A percentile compares a stretch with the other conserved stretches of the same genome.
These are phyloP conservation scores for Solanum medicagineum DNA, from an alignment of 257 asterid species.

Conservation along the genomic window DNA sequence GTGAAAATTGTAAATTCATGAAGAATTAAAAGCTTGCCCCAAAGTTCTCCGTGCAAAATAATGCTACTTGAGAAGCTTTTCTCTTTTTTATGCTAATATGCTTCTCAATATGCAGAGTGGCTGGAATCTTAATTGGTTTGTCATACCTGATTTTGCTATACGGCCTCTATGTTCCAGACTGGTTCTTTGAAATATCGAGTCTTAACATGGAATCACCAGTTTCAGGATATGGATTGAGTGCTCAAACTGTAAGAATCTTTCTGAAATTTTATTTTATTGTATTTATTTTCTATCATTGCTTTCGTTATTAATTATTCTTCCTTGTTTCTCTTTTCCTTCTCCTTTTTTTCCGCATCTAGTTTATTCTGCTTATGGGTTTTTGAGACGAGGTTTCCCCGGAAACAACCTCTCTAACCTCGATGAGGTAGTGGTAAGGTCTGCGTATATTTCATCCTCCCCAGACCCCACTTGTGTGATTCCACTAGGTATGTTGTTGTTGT, in stretches of 20 bases:
- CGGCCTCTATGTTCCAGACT: constrained; percentile 66
- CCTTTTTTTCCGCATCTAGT: too few relatives aligned
- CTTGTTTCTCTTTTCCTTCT: too few relatives aligned
- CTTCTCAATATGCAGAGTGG: constrained; percentile 36
- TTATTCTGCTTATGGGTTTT: too few relatives aligned
- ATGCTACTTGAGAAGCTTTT: neutral
- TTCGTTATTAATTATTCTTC: too few relatives aligned
- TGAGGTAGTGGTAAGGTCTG: too few relatives aligned
- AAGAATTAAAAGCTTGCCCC: neutral
- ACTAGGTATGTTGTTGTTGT: too few relatives aligned
- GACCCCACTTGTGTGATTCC: too few relatives aligned
- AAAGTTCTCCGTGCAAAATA: neutral
- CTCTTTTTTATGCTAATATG: constrained; percentile 1
- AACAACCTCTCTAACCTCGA: too few relatives aligned
- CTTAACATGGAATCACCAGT: constrained; percentile 15
- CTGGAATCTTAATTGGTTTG: constrained; percentile 37
- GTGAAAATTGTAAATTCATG: neutral
- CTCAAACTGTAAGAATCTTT: neutral
- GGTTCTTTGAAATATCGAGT: constrained; percentile 51
- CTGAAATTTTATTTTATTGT: too few relatives aligned
- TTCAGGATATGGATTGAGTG: constrained; percentile 26
- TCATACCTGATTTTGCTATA: constrained; percentile 52
- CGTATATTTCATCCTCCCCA: too few relatives aligned
- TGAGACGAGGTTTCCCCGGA: too few relatives aligned
- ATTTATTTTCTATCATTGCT: too few relatives aligned